These are phyloP conservation scores for Melaleuca quinquenervia DNA, from an alignment of 345 rosid genomes.

Conservation along the genomic window DNA sequence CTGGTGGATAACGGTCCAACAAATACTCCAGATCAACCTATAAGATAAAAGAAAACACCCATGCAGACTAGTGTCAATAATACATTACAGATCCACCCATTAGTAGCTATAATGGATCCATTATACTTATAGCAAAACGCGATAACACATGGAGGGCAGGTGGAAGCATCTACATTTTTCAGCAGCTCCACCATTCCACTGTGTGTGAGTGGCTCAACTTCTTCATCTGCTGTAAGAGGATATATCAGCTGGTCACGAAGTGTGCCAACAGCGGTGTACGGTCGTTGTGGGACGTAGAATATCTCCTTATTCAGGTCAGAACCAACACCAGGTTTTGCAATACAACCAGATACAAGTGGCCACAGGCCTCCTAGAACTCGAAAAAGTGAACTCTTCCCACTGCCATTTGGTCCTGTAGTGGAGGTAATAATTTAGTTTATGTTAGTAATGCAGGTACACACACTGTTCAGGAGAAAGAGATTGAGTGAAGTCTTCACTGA, in stretches of 20 bases:
- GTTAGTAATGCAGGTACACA: not conserved
- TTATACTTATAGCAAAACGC: not conserved
- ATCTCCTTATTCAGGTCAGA: slow-evolving; percentile 98
- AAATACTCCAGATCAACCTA: slow-evolving; percentile 96
- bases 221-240: slow-evolving; percentile 80
- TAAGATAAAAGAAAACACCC: not conserved
- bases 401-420: slow-evolving; percentile 92
- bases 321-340: slow-evolving; percentile 96
- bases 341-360: slow-evolving; percentile 92
- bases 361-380: slow-evolving; percentile 99
- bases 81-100: not conserved
- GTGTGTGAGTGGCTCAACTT: slow-evolving; percentile 55
- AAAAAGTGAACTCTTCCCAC: slow-evolving; percentile 99
- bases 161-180: slow-evolving; percentile 56
- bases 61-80: not conserved
- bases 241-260: slow-evolving; percentile 94
- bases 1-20: slow-evolving; percentile 82
- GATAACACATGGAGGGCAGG: not conserved
- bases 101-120: not conserved
- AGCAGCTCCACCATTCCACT: slow-evolving; percentile 81
- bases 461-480: not conserved
- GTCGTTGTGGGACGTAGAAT: slow-evolving; percentile 96
- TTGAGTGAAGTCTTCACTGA: not conserved
- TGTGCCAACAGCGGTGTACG: slow-evolving; percentile 97
- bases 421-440: not conserved